These are phyloP conservation scores for Kalanchoe fedtschenkoi DNA, from an alignment of 164 flowering plant species.

Conservation along the genomic window DNA sequence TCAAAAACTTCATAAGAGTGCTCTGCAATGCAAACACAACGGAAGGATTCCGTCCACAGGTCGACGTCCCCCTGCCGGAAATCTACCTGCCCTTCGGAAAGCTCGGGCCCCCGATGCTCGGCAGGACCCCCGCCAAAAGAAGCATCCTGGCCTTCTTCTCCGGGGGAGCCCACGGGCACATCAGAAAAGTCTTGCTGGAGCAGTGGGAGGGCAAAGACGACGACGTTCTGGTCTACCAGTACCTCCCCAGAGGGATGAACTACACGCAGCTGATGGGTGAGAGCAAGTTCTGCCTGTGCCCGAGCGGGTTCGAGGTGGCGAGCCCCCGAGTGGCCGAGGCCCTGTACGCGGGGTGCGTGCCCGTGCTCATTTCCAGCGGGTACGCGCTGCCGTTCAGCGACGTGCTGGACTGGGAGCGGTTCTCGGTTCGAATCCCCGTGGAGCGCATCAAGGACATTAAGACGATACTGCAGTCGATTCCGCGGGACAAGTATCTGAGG, in stretches of 20 bases:
- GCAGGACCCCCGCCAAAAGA: constrained; percentile 13
- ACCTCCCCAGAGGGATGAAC: constrained; percentile 14
- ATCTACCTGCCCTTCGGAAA: constrained; percentile 15
- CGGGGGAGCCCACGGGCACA: constrained; percentile 33
- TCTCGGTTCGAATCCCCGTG: constrained; percentile 25
- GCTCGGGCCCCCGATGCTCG: constrained; percentile 11
- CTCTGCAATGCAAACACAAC: constrained; percentile 33
- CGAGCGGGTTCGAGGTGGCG: constrained; percentile 54
- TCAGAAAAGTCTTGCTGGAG: constrained; percentile 17
- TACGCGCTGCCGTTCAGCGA: constrained; percentile 44
- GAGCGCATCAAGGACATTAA: constrained; percentile 34
- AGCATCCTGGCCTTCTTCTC: constrained; percentile 42
- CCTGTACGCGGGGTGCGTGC: constrained; percentile 27
- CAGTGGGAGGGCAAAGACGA: constrained; percentile 29
- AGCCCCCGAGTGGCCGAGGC: constrained; percentile 40
- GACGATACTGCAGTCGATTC: constrained; percentile 21
- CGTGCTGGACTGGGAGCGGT: constrained; percentile 46
- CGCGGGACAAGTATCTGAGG: constrained; percentile 14
- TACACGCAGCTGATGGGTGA: constrained; percentile 22
- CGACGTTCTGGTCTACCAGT: constrained; percentile 24
- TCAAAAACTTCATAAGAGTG: constrained; percentile 26
- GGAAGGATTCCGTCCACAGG: constrained; percentile 23
- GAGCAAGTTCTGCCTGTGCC: constrained; percentile 42
- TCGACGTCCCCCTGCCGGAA: constrained; percentile 37
- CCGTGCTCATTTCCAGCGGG: constrained; percentile 24